Evolutionary conservation across 495 filamentous ascomycete genomes (phyloP), one percentile per base, ranked within the genome.

Genomic region (Aspergillus bridgeri): DNA sequence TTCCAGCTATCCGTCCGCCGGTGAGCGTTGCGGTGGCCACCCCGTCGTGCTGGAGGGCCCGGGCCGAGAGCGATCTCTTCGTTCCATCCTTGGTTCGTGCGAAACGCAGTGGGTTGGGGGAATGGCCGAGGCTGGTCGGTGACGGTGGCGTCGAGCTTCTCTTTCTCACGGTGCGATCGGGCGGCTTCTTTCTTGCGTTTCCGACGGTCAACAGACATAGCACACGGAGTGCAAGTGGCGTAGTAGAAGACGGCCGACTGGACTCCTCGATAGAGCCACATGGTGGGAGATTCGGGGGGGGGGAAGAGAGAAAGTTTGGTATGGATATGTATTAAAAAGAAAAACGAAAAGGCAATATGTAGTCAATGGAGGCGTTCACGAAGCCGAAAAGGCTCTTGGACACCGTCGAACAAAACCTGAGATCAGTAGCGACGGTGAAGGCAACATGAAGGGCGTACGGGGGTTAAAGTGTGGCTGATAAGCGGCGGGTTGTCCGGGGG

Each of bases 221-320:
- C 76, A 73, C 91, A 96, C 65, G 91, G 90, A 27, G 89, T 86
- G 71, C 91, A 96, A 50, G 89, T 88, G 56, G 85, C 80, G 62
- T 92, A 84, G 78, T 92, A 95, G 74, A 95, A 96, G 68, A 92
- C 75, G 56, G 89, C 90, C 17, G 91, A 96, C 75, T 94, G 91
- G 51, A 69, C 76, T 51, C 80, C 80, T 22, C 80, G 74, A 64
- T 73, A 81, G 65, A 83, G 72, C 80, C 80, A 83, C 77, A 80
- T 80, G 66, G 56, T 66, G 54, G n/a, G 8, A 47, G 45, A 25
- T 47, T 47, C 17, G 38, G 25, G 33, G 11, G 13, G 33, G 11
- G 33, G 33, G 33, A 11, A 15, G 33, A 38, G 33, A 3, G 33
- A 38, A 38, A 38, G 33, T 38, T 38, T 38, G 33, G 17, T 38